These are phyloP conservation scores for Yamadazyma sp. DNA, from an alignment of 805 yeast genomes.

Conservation along the genomic window DNA sequence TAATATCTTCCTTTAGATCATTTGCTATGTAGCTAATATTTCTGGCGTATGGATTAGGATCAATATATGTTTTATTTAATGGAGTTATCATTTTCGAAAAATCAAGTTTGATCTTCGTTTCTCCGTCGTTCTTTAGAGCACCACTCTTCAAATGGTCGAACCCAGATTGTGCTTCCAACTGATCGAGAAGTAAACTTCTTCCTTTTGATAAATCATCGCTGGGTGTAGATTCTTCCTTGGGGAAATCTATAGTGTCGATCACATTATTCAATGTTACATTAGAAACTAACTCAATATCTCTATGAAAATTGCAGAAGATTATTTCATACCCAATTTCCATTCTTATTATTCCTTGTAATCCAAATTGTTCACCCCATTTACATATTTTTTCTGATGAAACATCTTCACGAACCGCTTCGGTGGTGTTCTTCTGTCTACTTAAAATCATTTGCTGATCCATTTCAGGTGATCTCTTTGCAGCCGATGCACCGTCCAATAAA, in stretches of 20 bases:
- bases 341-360: constrained; percentile 57
- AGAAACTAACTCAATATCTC: constrained; percentile 45
- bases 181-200: constrained; percentile 3
- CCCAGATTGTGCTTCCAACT: constrained; percentile 4
- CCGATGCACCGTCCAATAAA: constrained; percentile 65
- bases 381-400: constrained; percentile 43
- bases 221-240: constrained; percentile 22
- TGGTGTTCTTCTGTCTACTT: constrained; percentile 17
- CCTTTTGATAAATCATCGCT: constrained; percentile 3
- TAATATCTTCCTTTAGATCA: constrained; percentile 26
- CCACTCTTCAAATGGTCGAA: constrained; percentile 34
- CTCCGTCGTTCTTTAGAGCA: constrained; percentile 44
- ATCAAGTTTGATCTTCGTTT: constrained; percentile 48
- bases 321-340: constrained; percentile 62
- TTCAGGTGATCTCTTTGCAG: constrained; percentile 61
- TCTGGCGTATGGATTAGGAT: constrained; percentile 47
- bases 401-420: constrained; percentile 34
- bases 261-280: constrained; percentile 39
- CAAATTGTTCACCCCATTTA: constrained; percentile 51
- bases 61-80: constrained; percentile 46
- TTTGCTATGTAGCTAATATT: constrained; percentile 25
- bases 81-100: constrained; percentile 53
- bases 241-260: constrained; percentile 34
- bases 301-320: constrained; percentile 56
- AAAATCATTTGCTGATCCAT: constrained; percentile 48